A percentile compares a stretch with the other conserved stretches of the same genome.
Evolutionary conservation across 148 eudicot species (phyloP).

Genomic region (Rheum nobile): DNA sequence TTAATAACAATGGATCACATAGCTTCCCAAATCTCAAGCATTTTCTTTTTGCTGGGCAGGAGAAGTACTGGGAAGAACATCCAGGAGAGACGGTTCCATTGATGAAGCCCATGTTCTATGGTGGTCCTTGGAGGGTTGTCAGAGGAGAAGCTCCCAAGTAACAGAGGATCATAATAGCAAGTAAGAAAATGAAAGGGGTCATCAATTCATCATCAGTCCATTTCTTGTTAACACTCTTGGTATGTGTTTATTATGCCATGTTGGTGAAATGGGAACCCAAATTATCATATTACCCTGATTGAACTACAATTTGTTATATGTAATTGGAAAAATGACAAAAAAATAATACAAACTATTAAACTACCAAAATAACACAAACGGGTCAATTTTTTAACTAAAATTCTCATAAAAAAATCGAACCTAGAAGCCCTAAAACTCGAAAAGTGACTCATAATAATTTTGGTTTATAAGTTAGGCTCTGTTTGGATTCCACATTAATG

Average conservation of each 20-base stretch:
- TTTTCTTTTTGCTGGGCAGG: constrained; percentile 31
- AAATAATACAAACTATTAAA: no score
- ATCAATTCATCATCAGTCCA: not conserved
- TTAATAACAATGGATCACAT: not conserved
- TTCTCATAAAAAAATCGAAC: no score
- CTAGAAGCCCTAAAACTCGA: no score
- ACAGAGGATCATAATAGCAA: not conserved
- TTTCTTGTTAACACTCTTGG: not conserved
- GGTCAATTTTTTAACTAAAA: no score
- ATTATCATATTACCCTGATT: not conserved
- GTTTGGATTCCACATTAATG: no score
- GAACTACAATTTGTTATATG: not conserved
- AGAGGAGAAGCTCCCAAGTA: constrained; percentile 39
- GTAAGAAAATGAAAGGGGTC: no score
- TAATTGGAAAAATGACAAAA: no score
- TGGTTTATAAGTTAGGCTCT: no score
- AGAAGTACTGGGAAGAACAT: constrained; percentile 89
- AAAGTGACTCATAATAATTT: no score
- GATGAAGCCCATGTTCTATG: constrained; percentile 77
- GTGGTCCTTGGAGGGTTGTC: constrained; percentile 80
- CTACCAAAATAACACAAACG: no score
- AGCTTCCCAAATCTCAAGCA: not conserved
- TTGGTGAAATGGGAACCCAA: not conserved
- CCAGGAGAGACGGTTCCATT: constrained; percentile 71
- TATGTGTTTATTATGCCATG: not conserved